These are phyloP conservation scores for Chrysosporium queenslandicum DNA, from an alignment of 2,329 filamentous ascomycete species.

Conservation along the genomic window DNA sequence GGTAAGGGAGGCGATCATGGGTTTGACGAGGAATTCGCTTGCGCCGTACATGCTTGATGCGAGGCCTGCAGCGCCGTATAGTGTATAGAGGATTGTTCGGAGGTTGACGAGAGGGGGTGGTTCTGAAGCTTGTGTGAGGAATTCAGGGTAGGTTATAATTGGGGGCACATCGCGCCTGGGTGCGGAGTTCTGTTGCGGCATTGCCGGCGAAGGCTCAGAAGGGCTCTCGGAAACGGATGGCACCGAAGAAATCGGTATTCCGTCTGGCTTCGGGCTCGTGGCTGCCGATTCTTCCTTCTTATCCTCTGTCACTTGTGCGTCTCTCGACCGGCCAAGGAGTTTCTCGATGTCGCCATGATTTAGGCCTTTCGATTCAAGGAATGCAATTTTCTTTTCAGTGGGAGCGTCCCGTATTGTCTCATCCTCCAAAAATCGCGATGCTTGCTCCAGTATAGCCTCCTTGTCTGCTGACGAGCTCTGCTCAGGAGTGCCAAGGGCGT, in stretches of 20 bases:
- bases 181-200: slow-evolving; percentile 7
- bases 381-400: slow-evolving; percentile 62
- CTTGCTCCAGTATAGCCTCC: slow-evolving; percentile 51
- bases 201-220: slow-evolving; percentile 4
- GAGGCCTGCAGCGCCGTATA: slow-evolving; percentile 48
- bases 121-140: slow-evolving; percentile 49
- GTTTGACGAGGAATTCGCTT: slow-evolving; percentile 49
- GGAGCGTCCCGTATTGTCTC: slow-evolving; percentile 59
- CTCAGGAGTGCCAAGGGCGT: slow-evolving; percentile 4
- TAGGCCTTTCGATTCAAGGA: slow-evolving; percentile 69
- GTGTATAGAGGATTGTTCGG: slow-evolving; percentile 45
- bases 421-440: slow-evolving; percentile 65
- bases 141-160: slow-evolving; percentile 59
- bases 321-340: slow-evolving; percentile 45
- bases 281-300: slow-evolving; percentile 6
- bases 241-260: not conserved
- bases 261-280: slow-evolving; percentile 1
- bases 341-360: slow-evolving; percentile 55
- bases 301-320: slow-evolving; percentile 22
- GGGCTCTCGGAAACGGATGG: not conserved
- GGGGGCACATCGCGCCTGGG: slow-evolving; percentile 38
- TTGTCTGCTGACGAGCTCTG: slow-evolving; percentile 12
- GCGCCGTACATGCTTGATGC: slow-evolving; percentile 49
- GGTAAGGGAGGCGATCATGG: slow-evolving; percentile 47
- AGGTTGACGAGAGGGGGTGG: slow-evolving; percentile 53